phyloP scores from a whole-genome alignment of 2,329 filamentous ascomycete genomes.

The Sporothrix brasiliensis region DNA sequence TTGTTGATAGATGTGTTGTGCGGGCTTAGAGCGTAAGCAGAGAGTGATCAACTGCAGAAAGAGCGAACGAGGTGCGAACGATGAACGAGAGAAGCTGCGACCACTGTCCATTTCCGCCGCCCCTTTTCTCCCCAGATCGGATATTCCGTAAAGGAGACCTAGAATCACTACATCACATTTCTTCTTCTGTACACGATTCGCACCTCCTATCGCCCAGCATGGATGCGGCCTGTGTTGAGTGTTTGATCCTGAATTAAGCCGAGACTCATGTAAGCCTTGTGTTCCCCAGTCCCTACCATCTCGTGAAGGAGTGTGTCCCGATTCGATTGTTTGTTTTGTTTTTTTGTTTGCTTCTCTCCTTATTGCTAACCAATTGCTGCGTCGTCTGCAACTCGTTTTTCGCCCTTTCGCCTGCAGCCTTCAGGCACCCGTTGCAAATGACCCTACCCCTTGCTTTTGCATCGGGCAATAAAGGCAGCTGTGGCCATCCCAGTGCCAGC shows the following conservation, averaged over 20 bases:
- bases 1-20: conserved; percentile 1
- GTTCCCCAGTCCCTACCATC: too few species aligned
- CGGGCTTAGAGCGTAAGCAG: background rate
- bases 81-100: background rate
- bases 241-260: background rate
- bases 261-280: background rate
- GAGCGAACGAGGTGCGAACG: conserved; percentile 11
- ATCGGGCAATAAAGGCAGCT: background rate
- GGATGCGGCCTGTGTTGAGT: background rate
- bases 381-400: background rate
- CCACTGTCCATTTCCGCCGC: background rate
- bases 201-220: background rate
- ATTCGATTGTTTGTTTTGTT: too few species aligned
- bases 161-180: background rate
- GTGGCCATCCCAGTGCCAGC: background rate
- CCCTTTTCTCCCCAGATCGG: background rate
- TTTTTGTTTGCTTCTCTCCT: background rate
- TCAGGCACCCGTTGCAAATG: background rate
- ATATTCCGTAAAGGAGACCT: background rate
- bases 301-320: too few species aligned
- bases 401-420: too few species aligned
- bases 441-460: background rate
- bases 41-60: background rate
- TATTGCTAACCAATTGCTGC: background rate
- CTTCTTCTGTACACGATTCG: background rate